These are phyloP conservation scores for Corylus americana DNA, from an alignment of 306 rosid species.

Conservation along the genomic window DNA sequence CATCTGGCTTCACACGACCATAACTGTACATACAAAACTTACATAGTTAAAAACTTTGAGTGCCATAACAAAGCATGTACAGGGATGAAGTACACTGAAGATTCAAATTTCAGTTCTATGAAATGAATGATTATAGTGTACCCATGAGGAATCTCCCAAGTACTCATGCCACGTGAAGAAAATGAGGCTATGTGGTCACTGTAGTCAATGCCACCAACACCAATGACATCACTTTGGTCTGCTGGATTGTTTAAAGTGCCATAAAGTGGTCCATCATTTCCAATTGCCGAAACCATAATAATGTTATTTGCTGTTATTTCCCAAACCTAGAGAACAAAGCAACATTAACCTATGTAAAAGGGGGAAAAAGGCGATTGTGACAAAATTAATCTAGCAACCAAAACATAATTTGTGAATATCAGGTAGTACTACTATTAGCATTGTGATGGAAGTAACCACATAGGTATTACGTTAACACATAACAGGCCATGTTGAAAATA, in stretches of 20 bases:
- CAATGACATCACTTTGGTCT: slow-evolving; percentile 94
- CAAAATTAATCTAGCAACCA: background rate
- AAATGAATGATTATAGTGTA: slow-evolving; percentile 27
- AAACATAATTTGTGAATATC: background rate
- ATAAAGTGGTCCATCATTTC: slow-evolving; percentile 98
- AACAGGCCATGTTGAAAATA: background rate
- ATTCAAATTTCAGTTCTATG: background rate
- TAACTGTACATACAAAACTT: slow-evolving; percentile 47
- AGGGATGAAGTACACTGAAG: slow-evolving; percentile 1
- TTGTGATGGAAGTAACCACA: background rate
- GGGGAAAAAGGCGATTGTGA: background rate
- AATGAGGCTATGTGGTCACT: slow-evolving; percentile 98
- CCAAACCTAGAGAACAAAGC: slow-evolving; percentile 74
- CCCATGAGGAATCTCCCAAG: slow-evolving; percentile 99
- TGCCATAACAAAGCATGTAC: slow-evolving; percentile 23
- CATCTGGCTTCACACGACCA: slow-evolving; percentile 97
- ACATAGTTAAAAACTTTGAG: slow-evolving; percentile 2
- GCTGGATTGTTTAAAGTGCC: slow-evolving; percentile 98
- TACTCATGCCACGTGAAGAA: slow-evolving; percentile 99
- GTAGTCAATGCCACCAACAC: slow-evolving; percentile 98
- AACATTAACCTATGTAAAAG: slow-evolving; percentile 28
- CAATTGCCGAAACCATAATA: slow-evolving; percentile 98
- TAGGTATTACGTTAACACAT: background rate
- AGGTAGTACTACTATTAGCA: background rate
- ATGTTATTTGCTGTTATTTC: slow-evolving; percentile 95